phyloP scores from a whole-genome alignment of 257 asterid genomes.

The Gynochthodes officinalis region DNA sequence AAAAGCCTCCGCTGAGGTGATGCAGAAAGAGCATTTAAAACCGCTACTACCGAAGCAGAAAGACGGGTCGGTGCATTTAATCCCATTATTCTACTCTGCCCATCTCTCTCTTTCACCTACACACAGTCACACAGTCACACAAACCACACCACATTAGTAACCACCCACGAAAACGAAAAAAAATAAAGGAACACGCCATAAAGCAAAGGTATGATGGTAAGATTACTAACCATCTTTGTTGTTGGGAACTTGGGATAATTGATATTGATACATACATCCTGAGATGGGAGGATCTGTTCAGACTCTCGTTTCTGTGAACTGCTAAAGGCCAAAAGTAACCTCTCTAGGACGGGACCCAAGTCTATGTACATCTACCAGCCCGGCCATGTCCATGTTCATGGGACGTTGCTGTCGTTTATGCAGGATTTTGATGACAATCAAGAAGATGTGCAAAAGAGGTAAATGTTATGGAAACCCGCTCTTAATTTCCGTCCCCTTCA shows the following conservation, averaged over 20 bases:
- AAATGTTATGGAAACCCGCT: not conserved
- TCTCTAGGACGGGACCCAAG: not conserved
- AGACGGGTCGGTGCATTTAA: constrained; percentile 40
- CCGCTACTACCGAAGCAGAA: constrained; percentile 40
- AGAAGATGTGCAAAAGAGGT: not conserved
- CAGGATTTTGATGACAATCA: not conserved
- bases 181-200: constrained; percentile 4
- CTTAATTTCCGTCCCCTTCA: not conserved
- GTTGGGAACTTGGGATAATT: too few relatives aligned
- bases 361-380: not conserved
- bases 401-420: not conserved
- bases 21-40: constrained; percentile 29
- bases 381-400: too few relatives aligned
- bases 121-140: not conserved
- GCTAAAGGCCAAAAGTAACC: constrained; percentile 6
- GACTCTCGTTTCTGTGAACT: not conserved
- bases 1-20: too few relatives aligned
- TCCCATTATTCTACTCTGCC: constrained; percentile 27
- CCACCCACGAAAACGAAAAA: too few relatives aligned
- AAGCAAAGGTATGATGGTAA: not conserved
- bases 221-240: not conserved
- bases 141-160: not conserved
- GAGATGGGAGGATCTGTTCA: not conserved
- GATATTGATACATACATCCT: too few relatives aligned
- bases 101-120: constrained; percentile 12